Percentiles rank a stretch among this genome's conserved stretches.
These are phyloP conservation scores for Neltuma alba DNA, from an alignment of 306 rosid species.

Conservation along the genomic window DNA sequence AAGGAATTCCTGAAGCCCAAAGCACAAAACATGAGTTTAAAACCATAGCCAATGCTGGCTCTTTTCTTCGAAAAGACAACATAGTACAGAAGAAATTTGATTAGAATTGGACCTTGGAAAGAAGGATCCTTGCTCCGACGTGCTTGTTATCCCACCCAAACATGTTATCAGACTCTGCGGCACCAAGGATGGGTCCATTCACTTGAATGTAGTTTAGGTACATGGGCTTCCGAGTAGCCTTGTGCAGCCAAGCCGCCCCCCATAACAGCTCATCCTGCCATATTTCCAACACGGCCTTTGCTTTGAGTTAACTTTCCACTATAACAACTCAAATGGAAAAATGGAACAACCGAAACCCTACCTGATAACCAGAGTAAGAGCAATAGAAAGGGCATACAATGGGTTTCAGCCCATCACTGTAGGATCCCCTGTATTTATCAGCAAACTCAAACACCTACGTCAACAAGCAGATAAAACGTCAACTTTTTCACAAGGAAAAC, in stretches of 20 bases:
- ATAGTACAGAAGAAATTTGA: background rate
- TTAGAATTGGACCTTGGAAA: constrained; percentile 74
- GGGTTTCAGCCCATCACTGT: constrained; percentile 70
- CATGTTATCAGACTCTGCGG: constrained; percentile 79
- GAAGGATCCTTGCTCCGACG: constrained; percentile 95
- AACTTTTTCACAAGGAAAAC: constrained; percentile 3
- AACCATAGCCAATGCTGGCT: background rate
- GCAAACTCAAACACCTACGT: constrained; percentile 89
- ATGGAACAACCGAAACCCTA: constrained; percentile 27
- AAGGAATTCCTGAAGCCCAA: constrained; percentile 68
- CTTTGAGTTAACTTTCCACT: background rate
- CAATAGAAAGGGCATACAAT: constrained; percentile 91
- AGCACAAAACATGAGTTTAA: background rate
- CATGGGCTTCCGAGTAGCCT: constrained; percentile 77
- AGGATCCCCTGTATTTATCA: constrained; percentile 83
- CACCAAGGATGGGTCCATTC: constrained; percentile 88
- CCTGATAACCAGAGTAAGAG: constrained; percentile 89
- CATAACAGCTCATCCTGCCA: constrained; percentile 91
- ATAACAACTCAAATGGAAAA: background rate
- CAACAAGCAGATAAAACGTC: background rate
- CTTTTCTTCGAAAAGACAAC: background rate
- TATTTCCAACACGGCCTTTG: background rate
- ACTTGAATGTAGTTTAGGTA: constrained; percentile 84
- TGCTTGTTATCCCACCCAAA: constrained; percentile 99
- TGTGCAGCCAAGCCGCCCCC: constrained; percentile 99